phyloP scores from a whole-genome alignment of 1,139 yeast species.

The Lodderomyces elongisporus region DNA sequence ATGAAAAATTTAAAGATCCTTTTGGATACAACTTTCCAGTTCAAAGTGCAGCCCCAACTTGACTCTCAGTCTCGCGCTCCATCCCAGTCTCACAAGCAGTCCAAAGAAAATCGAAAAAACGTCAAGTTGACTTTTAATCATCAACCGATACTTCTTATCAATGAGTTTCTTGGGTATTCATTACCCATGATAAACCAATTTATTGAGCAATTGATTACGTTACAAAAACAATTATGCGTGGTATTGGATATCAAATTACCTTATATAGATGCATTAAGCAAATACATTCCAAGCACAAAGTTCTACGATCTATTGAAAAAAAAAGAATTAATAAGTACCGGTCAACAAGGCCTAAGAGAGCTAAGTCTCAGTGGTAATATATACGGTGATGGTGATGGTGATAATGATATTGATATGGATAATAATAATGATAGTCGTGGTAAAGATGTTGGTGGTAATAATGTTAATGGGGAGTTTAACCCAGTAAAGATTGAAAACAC shows the following conservation, averaged over 20 bases:
- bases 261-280: conserved; percentile 26
- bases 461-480: conserved; percentile 2
- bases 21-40: conserved; percentile 22
- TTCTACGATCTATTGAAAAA: conserved; percentile 35
- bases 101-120: conserved; percentile 9
- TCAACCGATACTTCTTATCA: conserved; percentile 28
- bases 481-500: conserved; percentile 6
- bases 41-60: no score
- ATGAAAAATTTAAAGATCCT: conserved; percentile 26
- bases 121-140: conserved; percentile 20
- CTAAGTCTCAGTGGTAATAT: no score
- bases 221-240: conserved; percentile 26
- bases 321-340: conserved; percentile 28
- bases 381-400: conserved; percentile 14
- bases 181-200: conserved; percentile 33
- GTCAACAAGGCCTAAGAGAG: conserved; percentile 9
- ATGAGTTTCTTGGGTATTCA: conserved; percentile 26
- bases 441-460: conserved; percentile 1
- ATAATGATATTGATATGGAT: conserved; percentile 10
- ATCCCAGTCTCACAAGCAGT: no score
- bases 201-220: conserved; percentile 33
- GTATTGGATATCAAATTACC: conserved; percentile 30
- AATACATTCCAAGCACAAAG: conserved; percentile 28
- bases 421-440: conserved; percentile 1
- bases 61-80: no score